These are phyloP conservation scores for Platanus orientalis DNA, from an alignment of 164 flowering plant species.

Conservation along the genomic window DNA sequence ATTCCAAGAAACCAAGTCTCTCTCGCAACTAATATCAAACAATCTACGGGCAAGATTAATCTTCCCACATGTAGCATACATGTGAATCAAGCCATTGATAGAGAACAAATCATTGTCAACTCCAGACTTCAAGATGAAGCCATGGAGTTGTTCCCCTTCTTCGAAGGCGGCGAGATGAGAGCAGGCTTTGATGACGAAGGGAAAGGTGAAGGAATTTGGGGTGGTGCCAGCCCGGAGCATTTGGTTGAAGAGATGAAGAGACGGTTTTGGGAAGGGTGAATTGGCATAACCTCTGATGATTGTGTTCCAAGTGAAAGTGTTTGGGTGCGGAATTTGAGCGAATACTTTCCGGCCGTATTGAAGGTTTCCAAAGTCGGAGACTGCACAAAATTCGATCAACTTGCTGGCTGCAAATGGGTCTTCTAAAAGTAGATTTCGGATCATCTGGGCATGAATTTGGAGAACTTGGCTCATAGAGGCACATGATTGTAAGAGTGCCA, in stretches of 20 bases:
- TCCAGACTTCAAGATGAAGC: slow-evolving; percentile 11
- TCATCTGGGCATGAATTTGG: slow-evolving; percentile 15
- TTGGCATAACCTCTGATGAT: slow-evolving; percentile 14
- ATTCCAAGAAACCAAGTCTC: slow-evolving; percentile 12
- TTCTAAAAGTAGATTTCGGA: slow-evolving; percentile 3
- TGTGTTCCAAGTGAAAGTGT: slow-evolving; percentile 16
- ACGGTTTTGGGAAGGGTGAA: slow-evolving; percentile 2
- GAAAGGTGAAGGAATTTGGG: slow-evolving; percentile 12
- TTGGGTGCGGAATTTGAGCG: slow-evolving; percentile 11
- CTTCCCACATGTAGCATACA: slow-evolving; percentile 13
- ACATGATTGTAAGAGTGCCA: slow-evolving; percentile 8
- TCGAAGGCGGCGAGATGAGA: slow-evolving; percentile 3
- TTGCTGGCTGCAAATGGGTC: slow-evolving; percentile 10
- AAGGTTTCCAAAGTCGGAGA: slow-evolving; percentile 8
- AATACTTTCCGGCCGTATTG: slow-evolving; percentile 6
- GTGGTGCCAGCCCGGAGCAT: slow-evolving; percentile 3
- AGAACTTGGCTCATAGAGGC: slow-evolving; percentile 5
- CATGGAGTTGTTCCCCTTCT: slow-evolving; percentile 14
- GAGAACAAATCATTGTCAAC: slow-evolving; percentile 6
- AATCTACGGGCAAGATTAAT: slow-evolving; percentile 2
- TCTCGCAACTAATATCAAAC: slow-evolving; percentile 5
- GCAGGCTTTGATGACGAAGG: slow-evolving; percentile 15
- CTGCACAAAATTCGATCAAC: slow-evolving; percentile 9
- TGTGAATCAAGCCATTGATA: slow-evolving; percentile 10
- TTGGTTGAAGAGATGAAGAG: slow-evolving; percentile 11